Evolutionary conservation across 1,284 basidiomycete species (phyloP).

Genomic region (Wallemia ichthyophaga): DNA sequence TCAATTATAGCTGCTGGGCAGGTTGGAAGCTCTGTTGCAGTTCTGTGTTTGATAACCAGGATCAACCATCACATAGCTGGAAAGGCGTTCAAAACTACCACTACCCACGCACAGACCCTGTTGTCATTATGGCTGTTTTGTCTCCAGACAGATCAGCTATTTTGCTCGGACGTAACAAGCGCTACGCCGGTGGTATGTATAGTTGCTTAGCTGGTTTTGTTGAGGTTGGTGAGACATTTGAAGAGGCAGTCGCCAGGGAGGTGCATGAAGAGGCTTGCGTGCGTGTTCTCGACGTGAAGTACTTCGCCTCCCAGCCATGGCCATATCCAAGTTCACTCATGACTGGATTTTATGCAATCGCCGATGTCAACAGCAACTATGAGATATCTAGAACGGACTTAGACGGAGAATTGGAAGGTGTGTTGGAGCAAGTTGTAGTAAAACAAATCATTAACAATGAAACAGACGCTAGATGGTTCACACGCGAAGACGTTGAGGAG

Average conservation of each 20-base stretch:
- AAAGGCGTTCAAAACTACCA: constrained; percentile 59
- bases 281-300: constrained; percentile 46
- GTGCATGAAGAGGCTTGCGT: constrained; percentile 87
- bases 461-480: constrained; percentile 44
- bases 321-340: constrained; percentile 15
- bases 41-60: constrained; percentile 20
- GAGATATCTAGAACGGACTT: not conserved
- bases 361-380: constrained; percentile 4
- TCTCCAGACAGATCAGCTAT: constrained; percentile 47
- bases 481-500: constrained; percentile 33
- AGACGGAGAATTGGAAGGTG: not conserved
- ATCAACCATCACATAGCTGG: constrained; percentile 37
- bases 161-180: constrained; percentile 44
- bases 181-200: constrained; percentile 24
- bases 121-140: constrained; percentile 72
- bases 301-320: constrained; percentile 65
- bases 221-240: constrained; percentile 77
- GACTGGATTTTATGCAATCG: constrained; percentile 9
- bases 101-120: constrained; percentile 58
- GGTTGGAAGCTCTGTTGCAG: constrained; percentile 78
- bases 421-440: not conserved
- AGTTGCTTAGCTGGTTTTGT: constrained; percentile 36
- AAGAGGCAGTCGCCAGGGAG: constrained; percentile 75
- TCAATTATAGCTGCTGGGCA: constrained; percentile 63
- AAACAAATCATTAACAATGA: not conserved